Conservation (phyloP, 129 eudicot genomes). For the Apium graveolens region DNA sequence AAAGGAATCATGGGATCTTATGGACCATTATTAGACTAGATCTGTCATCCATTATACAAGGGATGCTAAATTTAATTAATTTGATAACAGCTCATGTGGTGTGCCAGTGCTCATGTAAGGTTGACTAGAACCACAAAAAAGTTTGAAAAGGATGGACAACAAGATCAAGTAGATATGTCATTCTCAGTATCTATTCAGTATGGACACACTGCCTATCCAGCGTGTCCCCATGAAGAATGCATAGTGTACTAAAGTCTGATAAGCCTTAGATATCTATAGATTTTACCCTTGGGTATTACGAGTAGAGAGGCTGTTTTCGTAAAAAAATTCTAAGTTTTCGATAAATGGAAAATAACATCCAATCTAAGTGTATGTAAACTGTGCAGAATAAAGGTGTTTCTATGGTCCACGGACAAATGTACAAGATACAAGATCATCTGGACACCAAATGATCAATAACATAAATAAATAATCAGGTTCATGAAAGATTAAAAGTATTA, state of each 20-base stretch:
- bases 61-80: neutral
- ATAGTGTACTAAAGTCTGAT: neutral
- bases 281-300: too few species aligned
- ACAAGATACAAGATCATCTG: neutral
- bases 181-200: neutral
- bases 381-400: neutral
- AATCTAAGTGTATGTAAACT: neutral
- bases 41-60: neutral
- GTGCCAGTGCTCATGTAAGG: constrained; percentile 6
- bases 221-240: neutral
- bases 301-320: neutral
- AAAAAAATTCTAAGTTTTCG: neutral
- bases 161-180: neutral
- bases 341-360: too few species aligned
- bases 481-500: neutral
- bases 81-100: constrained; percentile 1
- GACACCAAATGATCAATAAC: neutral
- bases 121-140: neutral
- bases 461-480: neutral
- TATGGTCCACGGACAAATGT: neutral
- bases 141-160: neutral
- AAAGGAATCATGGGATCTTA: neutral
- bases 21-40: neutral
- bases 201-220: constrained; percentile 1
- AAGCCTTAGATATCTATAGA: neutral